These are phyloP conservation scores for Barbarea vulgaris DNA, from an alignment of 345 rosid genomes.

Conservation along the genomic window DNA sequence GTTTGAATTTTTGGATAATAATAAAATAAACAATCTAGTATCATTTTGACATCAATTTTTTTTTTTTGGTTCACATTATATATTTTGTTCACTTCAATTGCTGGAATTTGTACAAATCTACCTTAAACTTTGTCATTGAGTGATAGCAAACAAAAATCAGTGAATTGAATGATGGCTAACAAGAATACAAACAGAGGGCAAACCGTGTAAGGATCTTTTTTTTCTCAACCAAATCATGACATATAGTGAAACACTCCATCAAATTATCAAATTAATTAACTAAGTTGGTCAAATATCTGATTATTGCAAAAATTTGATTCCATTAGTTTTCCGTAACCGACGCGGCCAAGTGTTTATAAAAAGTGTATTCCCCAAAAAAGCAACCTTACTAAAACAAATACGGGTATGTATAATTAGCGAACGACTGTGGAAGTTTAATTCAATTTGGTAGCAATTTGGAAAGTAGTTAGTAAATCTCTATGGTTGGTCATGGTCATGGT, in stretches of 20 bases:
- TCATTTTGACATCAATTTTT: neutral
- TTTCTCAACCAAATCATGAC: neutral
- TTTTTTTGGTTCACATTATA: neutral
- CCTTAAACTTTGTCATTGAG: neutral
- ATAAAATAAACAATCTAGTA: neutral
- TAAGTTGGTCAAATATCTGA: neutral
- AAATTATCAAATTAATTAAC: neutral
- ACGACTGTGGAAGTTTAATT: neutral
- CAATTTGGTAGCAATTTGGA: neutral
- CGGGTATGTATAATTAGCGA: neutral
- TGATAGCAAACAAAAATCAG: slow-evolving; percentile 1
- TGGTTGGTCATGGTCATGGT: neutral
- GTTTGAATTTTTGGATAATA: neutral
- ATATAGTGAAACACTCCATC: neutral
- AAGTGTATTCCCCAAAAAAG: neutral
- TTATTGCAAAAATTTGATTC: neutral
- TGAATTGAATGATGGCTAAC: slow-evolving; percentile 12
- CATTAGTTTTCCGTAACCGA: neutral
- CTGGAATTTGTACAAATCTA: neutral
- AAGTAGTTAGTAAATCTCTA: neutral
- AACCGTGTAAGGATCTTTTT: neutral
- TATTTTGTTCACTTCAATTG: neutral
- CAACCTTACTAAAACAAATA: neutral
- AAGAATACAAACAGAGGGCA: neutral
- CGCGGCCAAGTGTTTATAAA: neutral